Conservation (phyloP, 2,329 filamentous ascomycete genomes). For the Colletotrichum ledebouriae region DNA sequence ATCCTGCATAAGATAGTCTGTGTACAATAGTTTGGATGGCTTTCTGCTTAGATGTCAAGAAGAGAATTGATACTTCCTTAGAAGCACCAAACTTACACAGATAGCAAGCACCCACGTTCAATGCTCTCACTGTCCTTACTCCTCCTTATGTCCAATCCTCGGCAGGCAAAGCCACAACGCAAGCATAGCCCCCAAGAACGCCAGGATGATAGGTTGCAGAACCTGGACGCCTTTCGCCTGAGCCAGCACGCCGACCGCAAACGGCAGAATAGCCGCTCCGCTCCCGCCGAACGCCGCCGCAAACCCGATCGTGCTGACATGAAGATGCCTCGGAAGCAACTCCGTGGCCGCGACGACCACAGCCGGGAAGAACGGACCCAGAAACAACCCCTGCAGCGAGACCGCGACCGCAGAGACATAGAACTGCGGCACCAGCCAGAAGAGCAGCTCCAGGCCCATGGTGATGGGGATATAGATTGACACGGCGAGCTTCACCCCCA, state of each 20-base stretch:
- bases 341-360: constrained; percentile 79
- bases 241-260: constrained; percentile 77
- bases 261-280: constrained; percentile 76
- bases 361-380: constrained; percentile 83
- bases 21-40: too few species aligned
- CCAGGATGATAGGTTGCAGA: constrained; percentile 69
- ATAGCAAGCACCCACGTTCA: neutral
- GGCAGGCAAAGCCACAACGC: constrained; percentile 62
- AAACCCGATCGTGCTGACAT: constrained; percentile 83
- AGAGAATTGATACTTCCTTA: too few species aligned
- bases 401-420: constrained; percentile 81
- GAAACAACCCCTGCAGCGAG: constrained; percentile 80
- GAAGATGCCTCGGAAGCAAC: constrained; percentile 76
- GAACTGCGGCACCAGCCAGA: constrained; percentile 86
- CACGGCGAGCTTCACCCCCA: constrained; percentile 78
- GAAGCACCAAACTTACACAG: neutral
- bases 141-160: constrained; percentile 55
- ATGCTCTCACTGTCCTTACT: constrained; percentile 45
- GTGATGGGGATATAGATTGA: constrained; percentile 73
- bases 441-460: constrained; percentile 77
- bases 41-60: too few species aligned
- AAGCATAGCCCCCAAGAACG: constrained; percentile 59
- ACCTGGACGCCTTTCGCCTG: constrained; percentile 67
- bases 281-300: constrained; percentile 80
- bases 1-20: too few species aligned